Base-by-base conservation (phyloP, 2,329 filamentous ascomycete genomes). In the Penicillium sp. region DNA sequence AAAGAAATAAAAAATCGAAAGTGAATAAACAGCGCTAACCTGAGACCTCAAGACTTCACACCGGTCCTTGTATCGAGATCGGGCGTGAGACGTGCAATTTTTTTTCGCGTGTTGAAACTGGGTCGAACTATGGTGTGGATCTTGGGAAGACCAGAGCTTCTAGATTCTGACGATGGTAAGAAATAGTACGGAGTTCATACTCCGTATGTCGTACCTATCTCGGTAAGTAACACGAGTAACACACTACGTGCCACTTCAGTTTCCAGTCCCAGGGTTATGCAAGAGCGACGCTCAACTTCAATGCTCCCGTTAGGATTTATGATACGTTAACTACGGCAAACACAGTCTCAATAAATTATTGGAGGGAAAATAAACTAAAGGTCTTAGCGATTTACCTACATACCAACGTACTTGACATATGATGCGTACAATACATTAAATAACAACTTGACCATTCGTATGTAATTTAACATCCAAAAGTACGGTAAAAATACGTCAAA, bases 231-330 rank as follows among this genome's bases (percentile, higher is more conserved):
- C 30, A 30, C 11, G 11, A 14, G 30, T 33, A 33, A 8, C 17
- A 31, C 45, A 8, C n/a, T 26, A 17, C 4, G 37, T 42, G 37
- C 40, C 19, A 36, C n/a, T 36, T 43, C 19, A 33, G 16, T 31
- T 12, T 47, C 31, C 26, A 51, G 38, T 19, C 19, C 40, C 22
- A 25, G 35, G 6, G 10, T 38, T 30, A 45, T 59, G 56, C 50
- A 59, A 59, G 57, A 50, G 54, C 55, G 26, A 53, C 19, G 31
- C 30, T 33, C 5, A 45, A 40, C 28, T 19, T 36, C 45, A 41
- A 43, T 49, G 41, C 31, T 37, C 16, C 26, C 35, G 17, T 33
- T 37, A 35, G 36, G 17, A 60, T 38, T 52, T 53, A 17, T 51
- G 50, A 57, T 43, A 38, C 30, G 11, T 58, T 35, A 3, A 35